phyloP scores from a whole-genome alignment of 306 rosid species.

The Neltuma alba region DNA sequence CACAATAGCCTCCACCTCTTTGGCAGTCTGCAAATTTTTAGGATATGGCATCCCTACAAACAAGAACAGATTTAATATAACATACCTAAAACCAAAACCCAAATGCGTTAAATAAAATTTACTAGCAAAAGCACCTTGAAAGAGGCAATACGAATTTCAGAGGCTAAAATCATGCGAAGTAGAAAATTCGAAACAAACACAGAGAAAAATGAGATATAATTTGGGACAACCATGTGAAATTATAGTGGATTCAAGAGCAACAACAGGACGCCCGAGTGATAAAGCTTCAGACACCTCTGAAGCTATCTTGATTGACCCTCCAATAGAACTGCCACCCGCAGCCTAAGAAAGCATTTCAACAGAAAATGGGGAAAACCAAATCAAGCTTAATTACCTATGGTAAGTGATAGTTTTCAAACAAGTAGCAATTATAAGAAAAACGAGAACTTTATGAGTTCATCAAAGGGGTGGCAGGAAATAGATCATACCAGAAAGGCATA shows the following conservation, averaged over 20 bases:
- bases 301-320: conserved; percentile 61
- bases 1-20: conserved; percentile 75
- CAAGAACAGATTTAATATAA: conserved; percentile 23
- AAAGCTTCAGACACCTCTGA: conserved; percentile 80
- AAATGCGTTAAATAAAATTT: background rate
- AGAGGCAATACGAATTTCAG: background rate
- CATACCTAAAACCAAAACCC: background rate
- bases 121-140: background rate
- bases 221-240: conserved; percentile 73
- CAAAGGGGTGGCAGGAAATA: too few relatives aligned
- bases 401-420: conserved; percentile 1
- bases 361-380: background rate
- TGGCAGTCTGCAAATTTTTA: conserved; percentile 82
- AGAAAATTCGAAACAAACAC: background rate
- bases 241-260: conserved; percentile 93
- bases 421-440: background rate
- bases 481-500: background rate
- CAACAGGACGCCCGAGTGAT: conserved; percentile 68
- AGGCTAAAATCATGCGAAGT: background rate
- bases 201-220: background rate
- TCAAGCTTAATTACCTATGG: background rate
- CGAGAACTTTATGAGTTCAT: background rate
- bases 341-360: conserved; percentile 24
- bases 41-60: conserved; percentile 96
- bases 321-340: conserved; percentile 25